Conservation (phyloP, 2,329 filamentous ascomycete species). For the Saccharata proteae region DNA sequence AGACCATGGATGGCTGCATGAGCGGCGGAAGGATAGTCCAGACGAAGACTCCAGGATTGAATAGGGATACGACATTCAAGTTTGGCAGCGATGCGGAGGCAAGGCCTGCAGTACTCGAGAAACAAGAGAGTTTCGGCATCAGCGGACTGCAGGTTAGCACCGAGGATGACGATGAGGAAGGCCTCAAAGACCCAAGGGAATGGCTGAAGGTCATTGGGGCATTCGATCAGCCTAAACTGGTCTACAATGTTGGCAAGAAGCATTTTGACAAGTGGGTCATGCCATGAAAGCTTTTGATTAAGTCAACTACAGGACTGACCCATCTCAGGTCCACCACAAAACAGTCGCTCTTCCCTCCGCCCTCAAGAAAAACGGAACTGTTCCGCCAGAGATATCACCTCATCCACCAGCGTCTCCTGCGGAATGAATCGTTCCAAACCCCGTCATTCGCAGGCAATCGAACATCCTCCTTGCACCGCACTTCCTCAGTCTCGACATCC, state of each 20-base stretch:
- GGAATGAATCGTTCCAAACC: conserved; percentile 86
- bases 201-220: conserved; percentile 79
- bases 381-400: conserved; percentile 89
- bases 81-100: conserved; percentile 33
- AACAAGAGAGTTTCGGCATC: conserved; percentile 51
- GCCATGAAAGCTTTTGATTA: background rate
- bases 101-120: conserved; percentile 41
- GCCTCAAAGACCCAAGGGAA: conserved; percentile 55
- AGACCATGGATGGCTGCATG: conserved; percentile 78
- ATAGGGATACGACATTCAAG: conserved; percentile 52
- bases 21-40: conserved; percentile 60
- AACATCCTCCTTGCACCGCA: conserved; percentile 42
- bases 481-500: conserved; percentile 39
- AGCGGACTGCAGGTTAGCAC: conserved; percentile 39
- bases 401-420: conserved; percentile 79
- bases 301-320: conserved; percentile 11
- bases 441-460: conserved; percentile 55
- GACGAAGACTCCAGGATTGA: conserved; percentile 37
- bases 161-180: conserved; percentile 48
- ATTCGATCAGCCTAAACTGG: conserved; percentile 69
- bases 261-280: conserved; percentile 64
- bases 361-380: conserved; percentile 69
- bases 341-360: conserved; percentile 49
- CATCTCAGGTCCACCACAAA: conserved; percentile 25
- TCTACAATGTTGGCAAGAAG: conserved; percentile 71